Base-by-base conservation (phyloP, 305 asterid species). In the Caryopteris hybrid region DNA sequence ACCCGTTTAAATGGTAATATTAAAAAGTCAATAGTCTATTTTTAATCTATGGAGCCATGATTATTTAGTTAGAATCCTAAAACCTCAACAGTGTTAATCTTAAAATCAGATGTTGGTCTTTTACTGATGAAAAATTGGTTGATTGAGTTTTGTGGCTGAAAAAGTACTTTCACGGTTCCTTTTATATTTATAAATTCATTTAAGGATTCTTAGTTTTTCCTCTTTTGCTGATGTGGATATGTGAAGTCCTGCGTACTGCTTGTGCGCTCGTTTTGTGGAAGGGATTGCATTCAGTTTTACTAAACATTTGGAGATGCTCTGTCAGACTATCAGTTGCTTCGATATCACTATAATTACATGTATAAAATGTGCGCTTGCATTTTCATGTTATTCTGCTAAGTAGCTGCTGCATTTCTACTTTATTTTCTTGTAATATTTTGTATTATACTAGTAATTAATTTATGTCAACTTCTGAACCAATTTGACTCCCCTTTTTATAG, bases 401-500 rank as follows among this genome's bases (percentile, higher is more conserved):
- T 31, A 41, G 20, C 27, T n/a, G 20, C 29, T 20, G 14, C 12
- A 8, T 14, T 66, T 66, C 8, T 21, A 12, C n/a, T 11, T 3
- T 20, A 4, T 18, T 41, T 13, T 52, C 52, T 39, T 41, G 17
- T 53, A 27, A 43, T 52, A 52, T 14, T 45, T 42, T 48, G 12
- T 70, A 16, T 10, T n/a, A 1, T 36, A 16, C 42, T 21, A 13
- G 48, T 52, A 29, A 13, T 61, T 25, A 54, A 9, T 8, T 38
- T 38, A 11, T 54, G 31, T 3, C 53, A 43, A 36, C 38, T 60
- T 51, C 54, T 60, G 38, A 54, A 14, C 27, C 16, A 23, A 17
- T 18, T 55, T 68, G 34, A 62, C 64, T 66, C 65, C 65, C 72
- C 39, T 62, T 27, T 76, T 56, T 39, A 61, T 83, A 92, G 98